Percentiles rank a stretch among this genome's conserved stretches.
Conservation (phyloP, 2,329 filamentous ascomycete genomes). For the Rosellinia necatrix region DNA sequence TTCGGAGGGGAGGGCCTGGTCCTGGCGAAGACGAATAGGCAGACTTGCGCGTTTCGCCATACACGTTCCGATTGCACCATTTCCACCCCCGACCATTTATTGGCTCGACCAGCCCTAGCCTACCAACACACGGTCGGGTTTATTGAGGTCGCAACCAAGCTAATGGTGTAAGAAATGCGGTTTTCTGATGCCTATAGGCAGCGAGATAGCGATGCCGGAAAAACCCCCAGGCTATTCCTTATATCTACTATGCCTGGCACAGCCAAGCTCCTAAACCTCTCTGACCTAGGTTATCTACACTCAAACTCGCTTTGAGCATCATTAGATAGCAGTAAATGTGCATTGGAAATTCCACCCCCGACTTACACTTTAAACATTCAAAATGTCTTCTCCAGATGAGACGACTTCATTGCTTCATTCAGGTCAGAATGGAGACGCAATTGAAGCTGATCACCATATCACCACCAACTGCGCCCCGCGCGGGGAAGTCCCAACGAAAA, state of each 20-base stretch:
- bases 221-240: background rate
- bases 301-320: too few relatives aligned
- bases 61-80: conserved; percentile 14
- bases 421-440: background rate
- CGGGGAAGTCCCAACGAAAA: background rate
- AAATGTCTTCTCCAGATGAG: conserved; percentile 12
- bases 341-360: background rate
- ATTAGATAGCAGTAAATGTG: background rate
- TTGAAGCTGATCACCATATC: background rate
- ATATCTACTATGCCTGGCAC: too few relatives aligned
- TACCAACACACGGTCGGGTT: background rate
- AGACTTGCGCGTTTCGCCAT: conserved; percentile 2
- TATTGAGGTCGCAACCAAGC: too few relatives aligned
- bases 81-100: background rate
- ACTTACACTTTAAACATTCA: background rate
- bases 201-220: conserved; percentile 7
- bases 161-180: too few relatives aligned
- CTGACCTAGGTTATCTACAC: too few relatives aligned
- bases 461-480: background rate
- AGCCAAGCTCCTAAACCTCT: too few relatives aligned
- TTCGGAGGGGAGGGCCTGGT: background rate
- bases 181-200: background rate
- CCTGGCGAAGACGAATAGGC: conserved; percentile 1
- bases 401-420: conserved; percentile 19
- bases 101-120: background rate